Conservation (phyloP, 2,329 filamentous ascomycete species). For the Fusarium coicis region DNA sequence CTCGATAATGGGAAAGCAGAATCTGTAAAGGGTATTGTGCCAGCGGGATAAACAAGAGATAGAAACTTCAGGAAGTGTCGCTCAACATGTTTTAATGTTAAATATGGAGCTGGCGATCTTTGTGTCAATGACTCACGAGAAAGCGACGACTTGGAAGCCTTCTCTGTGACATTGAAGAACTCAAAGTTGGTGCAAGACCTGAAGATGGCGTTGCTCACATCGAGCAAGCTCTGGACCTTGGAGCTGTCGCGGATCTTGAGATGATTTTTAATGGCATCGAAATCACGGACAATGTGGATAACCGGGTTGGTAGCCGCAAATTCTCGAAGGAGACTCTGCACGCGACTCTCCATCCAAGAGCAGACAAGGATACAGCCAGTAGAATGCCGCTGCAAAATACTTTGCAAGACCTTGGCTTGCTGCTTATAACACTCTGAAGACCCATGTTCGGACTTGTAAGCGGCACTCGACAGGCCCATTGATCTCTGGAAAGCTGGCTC, state of each 20-base stretch:
- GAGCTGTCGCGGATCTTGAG: constrained; percentile 65
- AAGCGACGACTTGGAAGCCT: constrained; percentile 44
- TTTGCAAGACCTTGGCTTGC: constrained; percentile 70
- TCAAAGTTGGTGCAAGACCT: constrained; percentile 77
- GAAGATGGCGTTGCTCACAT: constrained; percentile 67
- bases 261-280: constrained; percentile 71
- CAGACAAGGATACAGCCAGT: constrained; percentile 76
- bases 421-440: constrained; percentile 69
- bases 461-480: constrained; percentile 69
- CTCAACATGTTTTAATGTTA: constrained; percentile 75
- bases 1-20: constrained; percentile 73
- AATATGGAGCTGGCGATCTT: constrained; percentile 64
- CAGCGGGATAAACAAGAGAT: constrained; percentile 66
- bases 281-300: constrained; percentile 75
- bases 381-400: constrained; percentile 67
- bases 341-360: constrained; percentile 74
- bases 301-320: constrained; percentile 75
- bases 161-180: constrained; percentile 79
- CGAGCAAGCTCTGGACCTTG: constrained; percentile 68
- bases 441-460: constrained; percentile 72
- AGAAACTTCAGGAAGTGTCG: constrained; percentile 77
- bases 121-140: constrained; percentile 42
- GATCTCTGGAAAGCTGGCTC: constrained; percentile 74
- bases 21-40: constrained; percentile 67
- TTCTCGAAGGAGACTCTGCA: constrained; percentile 68